Evolutionary conservation across 352 stramenopile genomes (phyloP).

Genomic region (Pelagophyceae sp.): DNA sequence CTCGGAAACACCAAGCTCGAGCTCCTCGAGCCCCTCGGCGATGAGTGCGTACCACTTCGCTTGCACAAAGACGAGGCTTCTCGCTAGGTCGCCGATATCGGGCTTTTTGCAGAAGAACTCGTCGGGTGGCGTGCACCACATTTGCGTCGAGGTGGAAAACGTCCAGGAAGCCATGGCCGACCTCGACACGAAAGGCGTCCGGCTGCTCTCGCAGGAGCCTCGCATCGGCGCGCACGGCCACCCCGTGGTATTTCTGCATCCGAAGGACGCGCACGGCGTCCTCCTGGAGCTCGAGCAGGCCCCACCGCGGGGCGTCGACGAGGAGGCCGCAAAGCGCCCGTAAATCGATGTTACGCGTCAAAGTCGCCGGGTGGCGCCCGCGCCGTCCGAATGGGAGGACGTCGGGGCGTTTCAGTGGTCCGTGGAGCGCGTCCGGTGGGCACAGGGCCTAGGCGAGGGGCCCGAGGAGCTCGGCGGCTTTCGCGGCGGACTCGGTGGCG

Average conservation of each 20-base stretch:
- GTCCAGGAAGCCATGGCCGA: not conserved
- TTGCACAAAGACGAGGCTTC: too few relatives aligned
- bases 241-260: conserved; percentile 15
- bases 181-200: not conserved
- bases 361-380: too few relatives aligned
- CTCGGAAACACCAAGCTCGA: not conserved
- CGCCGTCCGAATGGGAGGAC: too few relatives aligned
- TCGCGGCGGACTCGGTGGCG: too few relatives aligned
- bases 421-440: too few relatives aligned
- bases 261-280: not conserved
- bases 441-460: too few relatives aligned
- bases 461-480: too few relatives aligned
- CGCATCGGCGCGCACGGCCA: not conserved
- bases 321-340: too few relatives aligned
- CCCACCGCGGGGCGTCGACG: not conserved
- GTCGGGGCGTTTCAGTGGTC: too few relatives aligned
- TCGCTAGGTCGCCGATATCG: not conserved
- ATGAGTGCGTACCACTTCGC: too few relatives aligned
- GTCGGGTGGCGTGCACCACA: not conserved
- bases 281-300: not conserved
- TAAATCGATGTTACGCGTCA: too few relatives aligned
- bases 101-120: not conserved
- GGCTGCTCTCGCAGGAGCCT: not conserved
- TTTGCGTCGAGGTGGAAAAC: not conserved
- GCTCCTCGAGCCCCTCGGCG: not conserved